Percentiles rank a stretch among this genome's conserved stretches.
These are phyloP conservation scores for Apiospora aurea DNA, from an alignment of 2,329 filamentous ascomycete genomes.

Conservation along the genomic window DNA sequence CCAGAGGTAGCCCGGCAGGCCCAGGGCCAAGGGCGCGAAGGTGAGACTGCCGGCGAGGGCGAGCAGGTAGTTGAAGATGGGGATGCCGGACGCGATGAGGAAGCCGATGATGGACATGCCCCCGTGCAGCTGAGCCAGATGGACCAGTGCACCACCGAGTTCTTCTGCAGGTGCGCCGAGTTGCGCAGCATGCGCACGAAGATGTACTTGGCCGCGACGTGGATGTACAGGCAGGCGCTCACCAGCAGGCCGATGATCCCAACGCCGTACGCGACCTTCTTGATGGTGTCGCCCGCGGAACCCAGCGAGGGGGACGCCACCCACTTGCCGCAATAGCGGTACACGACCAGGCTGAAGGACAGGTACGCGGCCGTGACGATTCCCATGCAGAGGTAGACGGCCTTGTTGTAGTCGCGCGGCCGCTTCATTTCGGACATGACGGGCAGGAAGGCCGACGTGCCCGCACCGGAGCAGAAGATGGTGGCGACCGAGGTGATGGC, in stretches of 20 bases:
- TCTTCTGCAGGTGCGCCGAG: conserved; percentile 40
- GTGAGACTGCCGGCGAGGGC: conserved; percentile 43
- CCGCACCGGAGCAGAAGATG: conserved; percentile 66
- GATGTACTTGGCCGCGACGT: conserved; percentile 44
- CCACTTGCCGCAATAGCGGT: conserved; percentile 67
- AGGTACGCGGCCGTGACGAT: conserved; percentile 65
- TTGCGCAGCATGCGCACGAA: conserved; percentile 44
- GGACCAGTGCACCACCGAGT: conserved; percentile 40
- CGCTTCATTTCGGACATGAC: conserved; percentile 71
- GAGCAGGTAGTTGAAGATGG: conserved; percentile 43
- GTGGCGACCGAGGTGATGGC: conserved; percentile 65
- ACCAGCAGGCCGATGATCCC: conserved; percentile 62
- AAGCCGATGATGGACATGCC: conserved; percentile 35
- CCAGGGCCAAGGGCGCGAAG: conserved; percentile 45
- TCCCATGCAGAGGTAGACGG: conserved; percentile 64
- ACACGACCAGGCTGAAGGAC: conserved; percentile 65
- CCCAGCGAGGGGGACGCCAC: conserved; percentile 68
- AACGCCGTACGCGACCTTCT: conserved; percentile 68
- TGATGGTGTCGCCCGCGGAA: conserved; percentile 63
- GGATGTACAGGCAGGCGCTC: conserved; percentile 40
- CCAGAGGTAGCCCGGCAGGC: conserved; percentile 46
- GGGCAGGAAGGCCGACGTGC: conserved; percentile 67
- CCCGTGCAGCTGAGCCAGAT: conserved; percentile 40
- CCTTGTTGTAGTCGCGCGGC: conserved; percentile 66
- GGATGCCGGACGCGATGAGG: conserved; percentile 37